These are phyloP conservation scores for Odontarrhena argentea DNA, from an alignment of 345 rosid genomes.

Conservation along the genomic window DNA sequence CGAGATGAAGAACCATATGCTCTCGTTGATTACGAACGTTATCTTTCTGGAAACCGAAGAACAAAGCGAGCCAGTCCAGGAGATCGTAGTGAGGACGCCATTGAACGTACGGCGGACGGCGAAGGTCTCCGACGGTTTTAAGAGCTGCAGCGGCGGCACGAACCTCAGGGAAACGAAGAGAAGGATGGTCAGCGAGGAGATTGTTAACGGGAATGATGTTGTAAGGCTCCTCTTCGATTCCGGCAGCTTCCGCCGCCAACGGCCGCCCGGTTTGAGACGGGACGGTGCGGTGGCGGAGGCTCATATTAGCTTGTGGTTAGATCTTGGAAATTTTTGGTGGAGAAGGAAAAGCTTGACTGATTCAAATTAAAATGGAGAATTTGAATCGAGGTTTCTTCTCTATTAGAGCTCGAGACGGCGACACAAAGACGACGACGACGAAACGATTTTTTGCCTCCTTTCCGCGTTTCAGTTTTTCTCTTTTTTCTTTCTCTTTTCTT, in stretches of 20 bases:
- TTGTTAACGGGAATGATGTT: conserved; percentile 92
- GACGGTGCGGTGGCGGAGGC: conserved; percentile 51
- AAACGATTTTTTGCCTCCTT: conserved; percentile 33
- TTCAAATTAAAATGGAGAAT: conserved; percentile 17
- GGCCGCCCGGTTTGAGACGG: conserved; percentile 39
- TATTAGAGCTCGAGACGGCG: conserved; percentile 26
- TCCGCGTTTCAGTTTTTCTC: conserved; percentile 39
- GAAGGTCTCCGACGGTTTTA: conserved; percentile 80
- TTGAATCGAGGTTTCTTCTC: conserved; percentile 4
- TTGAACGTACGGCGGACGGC: conserved; percentile 66
- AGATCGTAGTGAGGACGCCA: conserved; percentile 86
- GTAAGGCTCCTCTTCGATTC: conserved; percentile 57
- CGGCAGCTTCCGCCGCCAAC: conserved; percentile 37
- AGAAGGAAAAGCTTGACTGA: conserved; percentile 20
- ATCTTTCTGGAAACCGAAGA: conserved; percentile 83
- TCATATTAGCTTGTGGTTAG: conserved; percentile 44
- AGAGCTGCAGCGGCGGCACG: conserved; percentile 90
- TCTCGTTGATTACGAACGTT: conserved; percentile 93
- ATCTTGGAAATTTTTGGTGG: conserved; percentile 12
- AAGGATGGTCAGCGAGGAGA: conserved; percentile 93
- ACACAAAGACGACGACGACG: conserved; percentile 27
- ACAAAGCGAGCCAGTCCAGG: conserved; percentile 82
- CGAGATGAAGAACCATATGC: conserved; percentile 87
- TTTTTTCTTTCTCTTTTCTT: not conserved
- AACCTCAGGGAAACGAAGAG: conserved; percentile 88